phyloP scores from a whole-genome alignment of 108 stramenopile species.

The Skeletonema costatum region DNA sequence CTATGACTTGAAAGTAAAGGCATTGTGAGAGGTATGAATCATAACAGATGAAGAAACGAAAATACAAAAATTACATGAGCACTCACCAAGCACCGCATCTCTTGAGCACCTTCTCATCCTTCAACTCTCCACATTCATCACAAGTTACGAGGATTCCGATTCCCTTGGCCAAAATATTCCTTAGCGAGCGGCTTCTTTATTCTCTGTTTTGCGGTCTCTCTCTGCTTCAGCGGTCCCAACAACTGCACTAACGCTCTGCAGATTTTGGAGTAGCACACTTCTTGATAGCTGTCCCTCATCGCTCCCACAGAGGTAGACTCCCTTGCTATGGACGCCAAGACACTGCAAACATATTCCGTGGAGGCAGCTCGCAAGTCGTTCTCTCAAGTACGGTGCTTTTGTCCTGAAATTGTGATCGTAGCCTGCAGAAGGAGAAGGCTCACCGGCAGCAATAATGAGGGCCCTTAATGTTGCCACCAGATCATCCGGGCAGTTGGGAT shows the following conservation, averaged over 20 bases:
- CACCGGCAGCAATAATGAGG: neutral
- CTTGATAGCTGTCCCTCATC: constrained; percentile 1
- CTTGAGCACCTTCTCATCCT: constrained; percentile 2
- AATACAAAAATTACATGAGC: neutral
- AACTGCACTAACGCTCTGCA: neutral
- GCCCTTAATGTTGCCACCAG: neutral
- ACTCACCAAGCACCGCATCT: constrained; percentile 2
- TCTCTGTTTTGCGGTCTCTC: neutral
- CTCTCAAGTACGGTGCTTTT: neutral
- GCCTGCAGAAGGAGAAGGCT: neutral
- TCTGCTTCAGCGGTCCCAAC: neutral
- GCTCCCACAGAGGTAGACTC: constrained; percentile 3
- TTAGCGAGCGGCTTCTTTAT: neutral
- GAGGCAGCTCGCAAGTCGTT: neutral
- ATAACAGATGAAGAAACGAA: too few relatives aligned
- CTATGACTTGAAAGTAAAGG: neutral
- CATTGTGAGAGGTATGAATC: too few relatives aligned
- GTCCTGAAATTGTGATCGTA: neutral
- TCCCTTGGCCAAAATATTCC: neutral
- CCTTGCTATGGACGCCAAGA: neutral
- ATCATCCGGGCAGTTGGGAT: neutral
- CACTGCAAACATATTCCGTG: neutral
- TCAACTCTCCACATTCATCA: neutral
- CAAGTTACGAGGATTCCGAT: neutral
- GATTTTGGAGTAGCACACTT: neutral